Conservation (phyloP, 2,329 filamentous ascomycete genomes). For the Fusarium vanettenii region DNA sequence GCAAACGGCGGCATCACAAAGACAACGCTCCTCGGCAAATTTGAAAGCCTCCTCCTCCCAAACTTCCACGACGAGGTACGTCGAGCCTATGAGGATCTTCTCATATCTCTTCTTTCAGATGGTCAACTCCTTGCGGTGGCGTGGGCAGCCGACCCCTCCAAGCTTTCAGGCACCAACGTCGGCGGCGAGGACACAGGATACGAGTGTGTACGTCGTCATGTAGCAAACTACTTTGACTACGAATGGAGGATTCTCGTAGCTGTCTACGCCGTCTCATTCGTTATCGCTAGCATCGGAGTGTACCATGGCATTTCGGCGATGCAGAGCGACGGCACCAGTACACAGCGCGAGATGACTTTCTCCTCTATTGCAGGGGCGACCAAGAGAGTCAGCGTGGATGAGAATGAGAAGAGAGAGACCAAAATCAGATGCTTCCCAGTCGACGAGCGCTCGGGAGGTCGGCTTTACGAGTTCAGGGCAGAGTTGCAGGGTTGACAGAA, state of each 20-base stretch:
- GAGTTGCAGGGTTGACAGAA: constrained; percentile 18
- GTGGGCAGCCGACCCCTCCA: constrained; percentile 30
- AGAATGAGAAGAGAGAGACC: constrained; percentile 15
- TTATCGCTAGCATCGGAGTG: constrained; percentile 24
- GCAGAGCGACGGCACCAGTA: constrained; percentile 12
- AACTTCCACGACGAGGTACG: constrained; percentile 17
- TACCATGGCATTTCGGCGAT: constrained; percentile 27
- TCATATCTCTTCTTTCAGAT: constrained; percentile 34
- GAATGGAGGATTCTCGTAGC: constrained; percentile 6
- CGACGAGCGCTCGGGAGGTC: constrained; percentile 6
- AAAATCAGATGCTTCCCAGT: constrained; percentile 28
- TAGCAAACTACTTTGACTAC: constrained; percentile 31
- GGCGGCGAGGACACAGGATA: constrained; percentile 13
- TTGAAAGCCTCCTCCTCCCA: constrained; percentile 13
- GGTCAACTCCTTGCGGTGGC: constrained; percentile 34
- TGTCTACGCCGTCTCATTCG: constrained; percentile 22
- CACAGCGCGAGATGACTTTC: constrained; percentile 31
- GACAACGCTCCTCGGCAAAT: constrained; percentile 25
- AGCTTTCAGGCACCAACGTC: constrained; percentile 5
- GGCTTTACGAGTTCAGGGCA: constrained; percentile 26
- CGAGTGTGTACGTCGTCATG: constrained; percentile 16
- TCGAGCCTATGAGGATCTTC: constrained; percentile 21
- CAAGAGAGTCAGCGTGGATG: constrained; percentile 20
- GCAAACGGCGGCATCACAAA: constrained; percentile 4
- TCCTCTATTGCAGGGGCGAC: constrained; percentile 32